Evolutionary conservation across 176 grass and related monocot species (phyloP).

Genomic region (Bolboschoenus planiculmis): DNA sequence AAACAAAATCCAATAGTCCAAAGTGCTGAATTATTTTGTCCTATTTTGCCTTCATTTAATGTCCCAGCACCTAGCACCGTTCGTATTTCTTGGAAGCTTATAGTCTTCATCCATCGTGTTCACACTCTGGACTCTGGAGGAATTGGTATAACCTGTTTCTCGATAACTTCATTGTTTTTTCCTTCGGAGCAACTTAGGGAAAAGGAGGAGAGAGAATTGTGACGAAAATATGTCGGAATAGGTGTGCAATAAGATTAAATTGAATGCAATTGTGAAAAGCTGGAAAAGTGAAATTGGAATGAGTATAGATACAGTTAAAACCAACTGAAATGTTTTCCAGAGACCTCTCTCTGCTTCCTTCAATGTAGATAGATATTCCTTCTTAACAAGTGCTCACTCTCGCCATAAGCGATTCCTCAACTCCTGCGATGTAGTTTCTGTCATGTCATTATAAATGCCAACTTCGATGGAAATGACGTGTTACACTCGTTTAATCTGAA

Average conservation of each 20-base stretch:
- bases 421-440: no score
- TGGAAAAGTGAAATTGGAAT: not conserved
- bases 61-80: not conserved
- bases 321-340: not conserved
- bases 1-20: not conserved
- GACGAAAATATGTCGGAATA: not conserved
- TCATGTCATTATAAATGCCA: no score
- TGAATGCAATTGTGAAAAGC: not conserved
- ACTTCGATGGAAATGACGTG: no score
- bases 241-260: not conserved
- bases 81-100: not conserved
- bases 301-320: no score
- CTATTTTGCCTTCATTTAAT: not conserved
- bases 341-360: not conserved
- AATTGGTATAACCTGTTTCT: not conserved
- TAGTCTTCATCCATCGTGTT: not conserved
- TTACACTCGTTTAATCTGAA: no score
- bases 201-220: not conserved
- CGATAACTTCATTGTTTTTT: not conserved
- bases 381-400: not conserved
- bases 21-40: not conserved
- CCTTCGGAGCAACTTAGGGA: not conserved
- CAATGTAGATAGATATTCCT: not conserved
- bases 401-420: no score
- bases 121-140: not conserved